Percentiles rank a stretch among this genome's conserved stretches.
Conservation (phyloP, 352 stramenopile genomes). For the Phytopythium cucurbitacearum region DNA sequence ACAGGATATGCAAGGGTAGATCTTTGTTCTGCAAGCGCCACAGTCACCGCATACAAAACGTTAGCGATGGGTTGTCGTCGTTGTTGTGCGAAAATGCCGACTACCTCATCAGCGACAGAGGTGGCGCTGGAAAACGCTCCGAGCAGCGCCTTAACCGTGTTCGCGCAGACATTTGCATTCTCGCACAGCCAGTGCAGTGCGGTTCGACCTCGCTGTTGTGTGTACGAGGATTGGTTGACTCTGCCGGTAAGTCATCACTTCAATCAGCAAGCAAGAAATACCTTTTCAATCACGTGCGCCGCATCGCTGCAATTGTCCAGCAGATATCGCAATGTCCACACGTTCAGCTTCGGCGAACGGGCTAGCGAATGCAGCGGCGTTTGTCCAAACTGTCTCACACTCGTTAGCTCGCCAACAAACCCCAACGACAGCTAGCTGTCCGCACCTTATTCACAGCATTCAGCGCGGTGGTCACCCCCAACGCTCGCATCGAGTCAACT, state of each 20-base stretch:
- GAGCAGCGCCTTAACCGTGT: slow-evolving; percentile 22
- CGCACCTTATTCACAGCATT: slow-evolving; percentile 35
- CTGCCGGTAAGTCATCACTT: not conserved
- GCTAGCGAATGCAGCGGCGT: slow-evolving; percentile 49
- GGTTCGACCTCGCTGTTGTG: slow-evolving; percentile 35
- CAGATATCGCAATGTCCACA: slow-evolving; percentile 28
- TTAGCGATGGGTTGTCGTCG: slow-evolving; percentile 1
- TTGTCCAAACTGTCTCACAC: slow-evolving; percentile 19
- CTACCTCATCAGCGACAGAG: slow-evolving; percentile 13
- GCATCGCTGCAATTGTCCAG: slow-evolving; percentile 27
- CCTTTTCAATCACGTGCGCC: slow-evolving; percentile 28
- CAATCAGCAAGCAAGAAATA: slow-evolving; percentile 7
- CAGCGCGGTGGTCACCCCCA: slow-evolving; percentile 29
- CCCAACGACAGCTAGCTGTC: not conserved
- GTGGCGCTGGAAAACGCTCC: slow-evolving; percentile 8
- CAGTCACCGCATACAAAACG: not conserved
- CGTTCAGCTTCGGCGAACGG: slow-evolving; percentile 19
- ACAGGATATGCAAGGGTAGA: slow-evolving; percentile 52
- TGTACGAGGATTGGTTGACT: slow-evolving; percentile 3
- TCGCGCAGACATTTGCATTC: slow-evolving; percentile 12
- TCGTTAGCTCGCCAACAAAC: not conserved
- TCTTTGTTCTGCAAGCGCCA: slow-evolving; percentile 32
- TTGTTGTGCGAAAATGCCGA: not conserved
- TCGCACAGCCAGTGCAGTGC: slow-evolving; percentile 61
- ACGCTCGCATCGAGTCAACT: slow-evolving; percentile 33